These are phyloP conservation scores for Porcisia deanei DNA, from an alignment of 208 protist species.

Conservation along the genomic window DNA sequence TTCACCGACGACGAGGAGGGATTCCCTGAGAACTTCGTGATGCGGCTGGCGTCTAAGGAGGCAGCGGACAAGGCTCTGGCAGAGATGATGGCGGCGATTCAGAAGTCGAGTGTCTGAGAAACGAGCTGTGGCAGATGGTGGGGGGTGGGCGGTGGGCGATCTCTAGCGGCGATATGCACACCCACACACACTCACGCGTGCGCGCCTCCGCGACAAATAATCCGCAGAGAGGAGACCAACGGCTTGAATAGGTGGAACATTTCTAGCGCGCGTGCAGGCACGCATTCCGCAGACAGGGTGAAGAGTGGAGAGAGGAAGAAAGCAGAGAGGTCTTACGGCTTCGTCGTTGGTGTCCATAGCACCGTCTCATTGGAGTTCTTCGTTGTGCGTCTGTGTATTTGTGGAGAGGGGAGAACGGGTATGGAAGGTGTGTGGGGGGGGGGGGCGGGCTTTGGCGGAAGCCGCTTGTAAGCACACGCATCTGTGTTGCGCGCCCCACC, in stretches of 20 bases:
- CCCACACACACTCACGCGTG: not conserved
- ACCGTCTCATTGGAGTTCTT: not conserved
- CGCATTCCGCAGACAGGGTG: not conserved
- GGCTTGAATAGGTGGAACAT: not conserved
- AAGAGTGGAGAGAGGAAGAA: not conserved
- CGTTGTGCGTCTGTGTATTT: not conserved
- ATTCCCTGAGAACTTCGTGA: conserved; percentile 83
- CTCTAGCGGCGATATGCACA: not conserved
- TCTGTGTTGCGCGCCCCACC: too few relatives aligned
- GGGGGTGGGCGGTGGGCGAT: too few relatives aligned
- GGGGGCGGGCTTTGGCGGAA: too few relatives aligned
- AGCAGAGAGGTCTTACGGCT: not conserved
- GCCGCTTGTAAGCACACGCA: too few relatives aligned
- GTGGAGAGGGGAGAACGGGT: not conserved
- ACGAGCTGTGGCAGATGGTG: not conserved
- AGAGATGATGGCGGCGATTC: conserved; percentile 67
- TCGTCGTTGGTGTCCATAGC: not conserved
- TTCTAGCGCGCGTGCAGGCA: not conserved
- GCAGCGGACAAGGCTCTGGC: conserved; percentile 56
- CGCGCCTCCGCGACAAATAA: not conserved
- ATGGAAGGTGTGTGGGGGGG: too few relatives aligned
- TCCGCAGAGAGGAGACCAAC: not conserved
- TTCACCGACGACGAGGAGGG: conserved; percentile 89
- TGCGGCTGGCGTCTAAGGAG: conserved; percentile 76
- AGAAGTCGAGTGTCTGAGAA: conserved; percentile 34